Conservation (phyloP, 2,329 filamentous ascomycete genomes). For the Tolypocladium album region DNA sequence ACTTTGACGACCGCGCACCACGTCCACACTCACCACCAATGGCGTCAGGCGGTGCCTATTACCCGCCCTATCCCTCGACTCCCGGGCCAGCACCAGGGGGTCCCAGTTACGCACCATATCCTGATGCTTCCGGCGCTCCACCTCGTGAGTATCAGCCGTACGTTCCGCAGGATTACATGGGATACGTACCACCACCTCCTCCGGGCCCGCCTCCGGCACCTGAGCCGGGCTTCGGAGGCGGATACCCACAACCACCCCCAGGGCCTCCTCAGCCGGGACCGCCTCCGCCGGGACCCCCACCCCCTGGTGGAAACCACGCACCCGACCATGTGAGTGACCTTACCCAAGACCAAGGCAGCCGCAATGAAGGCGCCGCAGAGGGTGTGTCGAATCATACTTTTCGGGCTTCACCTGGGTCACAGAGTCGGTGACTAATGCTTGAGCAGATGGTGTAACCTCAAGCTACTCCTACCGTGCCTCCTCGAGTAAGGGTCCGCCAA, state of each 20-base stretch:
- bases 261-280: constrained; percentile 5
- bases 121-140: constrained; percentile 16
- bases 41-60: constrained; percentile 41
- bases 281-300: constrained; percentile 22
- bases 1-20: constrained; percentile 23
- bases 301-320: constrained; percentile 19
- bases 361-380: constrained; percentile 18
- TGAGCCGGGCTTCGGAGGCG: constrained; percentile 4
- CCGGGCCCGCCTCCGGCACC: constrained; percentile 16
- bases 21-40: constrained; percentile 35
- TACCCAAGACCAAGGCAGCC: constrained; percentile 15
- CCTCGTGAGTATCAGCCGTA: constrained; percentile 27
- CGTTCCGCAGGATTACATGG: constrained; percentile 30
- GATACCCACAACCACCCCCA: constrained; percentile 14
- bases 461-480: background rate
- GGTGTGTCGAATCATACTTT: constrained; percentile 25
- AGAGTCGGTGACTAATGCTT: constrained; percentile 10
- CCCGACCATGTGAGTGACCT: constrained; percentile 34
- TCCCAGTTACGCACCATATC: constrained; percentile 8
- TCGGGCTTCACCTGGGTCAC: constrained; percentile 4
- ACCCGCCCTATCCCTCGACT: constrained; percentile 28
- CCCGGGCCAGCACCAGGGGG: constrained; percentile 10
- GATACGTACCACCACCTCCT: constrained; percentile 29
- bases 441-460: constrained; percentile 18
- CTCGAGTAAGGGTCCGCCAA: background rate